Evolutionary conservation across 2,329 filamentous ascomycete species (phyloP).

Genomic region (Alternaria conjuncta): DNA sequence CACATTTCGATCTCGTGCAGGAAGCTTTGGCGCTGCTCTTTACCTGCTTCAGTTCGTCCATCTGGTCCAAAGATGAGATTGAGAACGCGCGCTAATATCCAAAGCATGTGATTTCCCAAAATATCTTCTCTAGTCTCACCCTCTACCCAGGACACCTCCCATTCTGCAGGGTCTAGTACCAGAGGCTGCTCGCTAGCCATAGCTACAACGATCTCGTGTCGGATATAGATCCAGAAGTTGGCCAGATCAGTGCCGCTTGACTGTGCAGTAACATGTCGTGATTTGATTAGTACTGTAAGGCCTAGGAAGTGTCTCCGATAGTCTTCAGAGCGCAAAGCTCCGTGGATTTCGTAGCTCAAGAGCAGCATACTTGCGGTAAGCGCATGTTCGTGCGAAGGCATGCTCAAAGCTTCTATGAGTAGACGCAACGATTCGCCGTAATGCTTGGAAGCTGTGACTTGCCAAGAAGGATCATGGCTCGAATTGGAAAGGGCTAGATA

Average conservation of each 20-base stretch:
- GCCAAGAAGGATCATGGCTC: constrained; percentile 36
- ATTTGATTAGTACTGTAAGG: constrained; percentile 39
- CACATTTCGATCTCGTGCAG: constrained; percentile 38
- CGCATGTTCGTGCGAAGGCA: constrained; percentile 34
- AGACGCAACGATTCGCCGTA: constrained; percentile 40
- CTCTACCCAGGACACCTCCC: constrained; percentile 38
- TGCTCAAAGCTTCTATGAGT: constrained; percentile 37
- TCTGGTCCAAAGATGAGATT: constrained; percentile 36
- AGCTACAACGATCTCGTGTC: constrained; percentile 43
- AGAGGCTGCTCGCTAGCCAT: constrained; percentile 38
- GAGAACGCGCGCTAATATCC: constrained; percentile 42
- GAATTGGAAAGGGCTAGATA: constrained; percentile 37
- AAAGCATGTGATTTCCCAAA: constrained; percentile 41
- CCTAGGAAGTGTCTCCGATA: constrained; percentile 41
- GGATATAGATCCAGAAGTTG: constrained; percentile 46
- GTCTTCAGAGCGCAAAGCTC: constrained; percentile 34
- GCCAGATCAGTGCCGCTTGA: constrained; percentile 38
- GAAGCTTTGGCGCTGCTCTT: constrained; percentile 27
- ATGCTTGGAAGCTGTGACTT: constrained; percentile 34
- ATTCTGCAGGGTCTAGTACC: constrained; percentile 38
- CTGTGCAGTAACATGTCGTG: constrained; percentile 34
- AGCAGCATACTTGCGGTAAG: constrained; percentile 45
- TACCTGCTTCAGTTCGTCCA: constrained; percentile 18
- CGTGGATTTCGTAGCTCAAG: constrained; percentile 44
- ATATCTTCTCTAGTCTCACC: constrained; percentile 41